These are phyloP conservation scores for Vickermania ingenoplastis DNA, from an alignment of 208 protist species.

Conservation along the genomic window DNA sequence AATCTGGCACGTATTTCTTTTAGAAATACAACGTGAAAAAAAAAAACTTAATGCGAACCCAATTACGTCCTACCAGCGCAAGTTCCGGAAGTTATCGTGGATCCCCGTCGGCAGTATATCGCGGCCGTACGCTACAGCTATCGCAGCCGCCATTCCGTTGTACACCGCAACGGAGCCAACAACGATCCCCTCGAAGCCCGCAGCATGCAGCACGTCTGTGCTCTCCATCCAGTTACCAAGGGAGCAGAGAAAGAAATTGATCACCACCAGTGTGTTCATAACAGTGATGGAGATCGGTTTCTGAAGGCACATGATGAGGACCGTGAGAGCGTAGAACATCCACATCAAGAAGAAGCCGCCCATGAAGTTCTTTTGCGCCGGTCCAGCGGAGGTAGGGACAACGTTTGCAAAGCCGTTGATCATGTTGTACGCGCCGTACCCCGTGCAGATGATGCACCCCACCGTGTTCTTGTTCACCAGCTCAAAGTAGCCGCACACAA, in stretches of 20 bases:
- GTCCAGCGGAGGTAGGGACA: too few relatives aligned
- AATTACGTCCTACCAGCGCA: neutral
- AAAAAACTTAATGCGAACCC: too few relatives aligned
- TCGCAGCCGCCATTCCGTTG: constrained; percentile 27
- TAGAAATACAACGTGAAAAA: too few relatives aligned
- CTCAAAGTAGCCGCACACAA: too few relatives aligned
- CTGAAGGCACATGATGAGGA: neutral
- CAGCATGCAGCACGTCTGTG: constrained; percentile 17
- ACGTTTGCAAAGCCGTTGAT: too few relatives aligned
- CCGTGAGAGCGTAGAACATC: constrained; percentile 17
- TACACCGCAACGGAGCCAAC: constrained; percentile 27
- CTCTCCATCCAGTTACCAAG: constrained; percentile 16
- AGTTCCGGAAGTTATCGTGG: constrained; percentile 15
- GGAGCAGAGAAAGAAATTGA: constrained; percentile 16
- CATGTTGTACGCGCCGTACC: too few relatives aligned
- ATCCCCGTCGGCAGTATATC: constrained; percentile 25
- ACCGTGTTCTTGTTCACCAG: too few relatives aligned
- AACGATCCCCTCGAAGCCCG: constrained; percentile 38
- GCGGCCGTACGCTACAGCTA: constrained; percentile 25
- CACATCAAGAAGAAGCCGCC: constrained; percentile 27
- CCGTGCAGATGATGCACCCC: too few relatives aligned
- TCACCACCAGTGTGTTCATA: constrained; percentile 13
- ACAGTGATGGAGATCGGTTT: constrained; percentile 13
- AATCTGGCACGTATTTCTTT: too few relatives aligned
- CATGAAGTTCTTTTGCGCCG: constrained; percentile 10